Percentiles rank a stretch among this genome's conserved stretches.
Evolutionary conservation across 2,329 filamentous ascomycete species (phyloP).

Genomic region (Fonsecaea nubica): DNA sequence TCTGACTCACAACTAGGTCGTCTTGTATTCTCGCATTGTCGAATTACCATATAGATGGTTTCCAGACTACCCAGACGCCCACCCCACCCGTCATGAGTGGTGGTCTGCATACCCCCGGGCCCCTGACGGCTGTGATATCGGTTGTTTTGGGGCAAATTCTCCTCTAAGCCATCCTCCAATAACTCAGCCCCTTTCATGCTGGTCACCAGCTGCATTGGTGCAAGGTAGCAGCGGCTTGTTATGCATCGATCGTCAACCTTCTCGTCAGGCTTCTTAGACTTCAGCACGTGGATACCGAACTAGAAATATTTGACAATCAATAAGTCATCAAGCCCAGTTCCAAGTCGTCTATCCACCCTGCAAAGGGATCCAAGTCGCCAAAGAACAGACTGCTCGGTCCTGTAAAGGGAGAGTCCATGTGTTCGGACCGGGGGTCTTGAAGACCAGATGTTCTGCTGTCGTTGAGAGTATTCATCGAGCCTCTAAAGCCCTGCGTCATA

Average conservation of each 20-base stretch:
- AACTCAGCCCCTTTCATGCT: too few species aligned
- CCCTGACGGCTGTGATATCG: too few species aligned
- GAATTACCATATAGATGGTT: too few species aligned
- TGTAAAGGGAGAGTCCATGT: background rate
- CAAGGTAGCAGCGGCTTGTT: too few species aligned
- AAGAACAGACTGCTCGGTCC: slow-evolving; percentile 9
- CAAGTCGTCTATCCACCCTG: slow-evolving; percentile 23
- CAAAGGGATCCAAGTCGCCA: slow-evolving; percentile 20
- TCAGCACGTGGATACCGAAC: background rate
- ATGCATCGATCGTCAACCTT: background rate
- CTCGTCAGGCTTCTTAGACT: background rate
- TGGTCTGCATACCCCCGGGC: too few species aligned
- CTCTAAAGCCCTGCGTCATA: background rate
- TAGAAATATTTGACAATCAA: background rate
- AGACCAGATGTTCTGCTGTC: background rate
- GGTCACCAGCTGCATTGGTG: too few species aligned
- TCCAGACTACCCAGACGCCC: too few species aligned
- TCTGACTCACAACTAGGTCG: too few species aligned
- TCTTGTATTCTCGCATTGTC: too few species aligned
- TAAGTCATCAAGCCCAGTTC: slow-evolving; percentile 5
- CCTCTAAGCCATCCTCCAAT: too few species aligned
- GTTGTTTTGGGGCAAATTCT: too few species aligned
- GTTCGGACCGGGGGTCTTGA: background rate
- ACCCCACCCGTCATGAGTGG: too few species aligned
- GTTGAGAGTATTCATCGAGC: background rate